A percentile compares a stretch with the other conserved stretches of the same genome.
Evolutionary conservation across 208 protist genomes (phyloP).

Genomic region (Acanthamoeba castellanii): DNA sequence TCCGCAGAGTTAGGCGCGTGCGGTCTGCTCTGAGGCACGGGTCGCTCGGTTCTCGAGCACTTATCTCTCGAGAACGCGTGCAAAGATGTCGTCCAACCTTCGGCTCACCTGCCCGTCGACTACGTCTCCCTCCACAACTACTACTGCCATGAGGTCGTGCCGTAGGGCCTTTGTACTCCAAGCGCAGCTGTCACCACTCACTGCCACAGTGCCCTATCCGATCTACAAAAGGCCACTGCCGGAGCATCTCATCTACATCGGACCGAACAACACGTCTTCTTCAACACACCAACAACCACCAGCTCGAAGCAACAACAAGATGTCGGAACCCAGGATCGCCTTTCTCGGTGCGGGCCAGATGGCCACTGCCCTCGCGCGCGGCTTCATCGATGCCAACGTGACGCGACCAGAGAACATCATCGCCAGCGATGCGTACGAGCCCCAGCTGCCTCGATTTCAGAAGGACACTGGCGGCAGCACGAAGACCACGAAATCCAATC

Average conservation of each 20-base stretch:
- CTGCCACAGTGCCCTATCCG: not conserved
- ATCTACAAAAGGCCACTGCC: not conserved
- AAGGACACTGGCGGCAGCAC: constrained; percentile 88
- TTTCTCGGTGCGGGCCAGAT: constrained; percentile 97
- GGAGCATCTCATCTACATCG: not conserved
- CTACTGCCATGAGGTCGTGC: not conserved
- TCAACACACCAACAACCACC: not conserved
- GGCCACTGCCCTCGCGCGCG: constrained; percentile 82
- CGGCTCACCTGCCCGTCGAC: not conserved
- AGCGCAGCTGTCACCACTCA: not conserved
- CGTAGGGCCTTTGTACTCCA: constrained; percentile 19
- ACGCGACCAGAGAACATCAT: constrained; percentile 81
- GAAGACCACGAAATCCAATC: constrained; percentile 85
- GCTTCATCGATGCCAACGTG: constrained; percentile 53
- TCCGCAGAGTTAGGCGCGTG: not conserved
- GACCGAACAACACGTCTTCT: not conserved
- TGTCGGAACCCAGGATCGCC: constrained; percentile 85
- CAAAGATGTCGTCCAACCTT: not conserved
- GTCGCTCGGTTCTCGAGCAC: not conserved
- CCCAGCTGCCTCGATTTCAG: constrained; percentile 89
- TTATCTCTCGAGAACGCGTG: not conserved
- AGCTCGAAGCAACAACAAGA: not conserved
- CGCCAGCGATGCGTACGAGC: constrained; percentile 87
- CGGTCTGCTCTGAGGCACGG: not conserved
- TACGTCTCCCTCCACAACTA: not conserved